Evolutionary conservation across 345 rosid species (phyloP).

Genomic region (Diplotaxis tenuifolia): DNA sequence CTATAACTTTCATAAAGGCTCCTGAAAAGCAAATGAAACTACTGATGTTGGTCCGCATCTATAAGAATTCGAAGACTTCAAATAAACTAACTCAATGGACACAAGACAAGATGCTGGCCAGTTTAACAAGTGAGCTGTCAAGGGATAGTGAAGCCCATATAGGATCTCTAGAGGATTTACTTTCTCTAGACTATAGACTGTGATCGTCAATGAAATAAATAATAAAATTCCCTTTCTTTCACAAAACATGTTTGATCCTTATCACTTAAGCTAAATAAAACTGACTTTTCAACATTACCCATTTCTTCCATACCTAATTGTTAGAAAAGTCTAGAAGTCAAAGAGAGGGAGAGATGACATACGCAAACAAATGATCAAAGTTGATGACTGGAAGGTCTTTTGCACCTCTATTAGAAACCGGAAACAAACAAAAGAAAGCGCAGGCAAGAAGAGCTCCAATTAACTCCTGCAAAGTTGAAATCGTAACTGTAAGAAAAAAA

Average conservation of each 20-base stretch:
- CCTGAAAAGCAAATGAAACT: conserved; percentile 47
- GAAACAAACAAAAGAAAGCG: conserved; percentile 85
- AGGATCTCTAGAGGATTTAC: not conserved
- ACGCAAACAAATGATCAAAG: conserved; percentile 81
- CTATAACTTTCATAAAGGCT: conserved; percentile 56
- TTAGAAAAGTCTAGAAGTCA: conserved; percentile 26
- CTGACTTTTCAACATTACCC: not conserved
- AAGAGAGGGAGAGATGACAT: conserved; percentile 45
- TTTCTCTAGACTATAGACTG: conserved; percentile 5
- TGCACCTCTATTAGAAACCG: conserved; percentile 52
- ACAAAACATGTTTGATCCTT: not conserved
- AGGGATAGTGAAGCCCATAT: not conserved
- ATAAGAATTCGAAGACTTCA: conserved; percentile 2
- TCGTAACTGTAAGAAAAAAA: not conserved
- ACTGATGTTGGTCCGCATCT: not conserved
- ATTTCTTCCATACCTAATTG: not conserved
- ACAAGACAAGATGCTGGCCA: not conserved
- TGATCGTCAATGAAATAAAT: not conserved
- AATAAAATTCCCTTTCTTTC: not conserved
- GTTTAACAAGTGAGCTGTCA: not conserved
- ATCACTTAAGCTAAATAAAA: conserved; percentile 8
- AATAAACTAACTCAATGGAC: not conserved
- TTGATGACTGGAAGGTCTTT: conserved; percentile 72
- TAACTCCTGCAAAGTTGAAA: conserved; percentile 63
- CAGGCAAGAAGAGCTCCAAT: conserved; percentile 81